These are phyloP conservation scores for Pistacia integerrima DNA, from an alignment of 345 rosid genomes.

Conservation along the genomic window DNA sequence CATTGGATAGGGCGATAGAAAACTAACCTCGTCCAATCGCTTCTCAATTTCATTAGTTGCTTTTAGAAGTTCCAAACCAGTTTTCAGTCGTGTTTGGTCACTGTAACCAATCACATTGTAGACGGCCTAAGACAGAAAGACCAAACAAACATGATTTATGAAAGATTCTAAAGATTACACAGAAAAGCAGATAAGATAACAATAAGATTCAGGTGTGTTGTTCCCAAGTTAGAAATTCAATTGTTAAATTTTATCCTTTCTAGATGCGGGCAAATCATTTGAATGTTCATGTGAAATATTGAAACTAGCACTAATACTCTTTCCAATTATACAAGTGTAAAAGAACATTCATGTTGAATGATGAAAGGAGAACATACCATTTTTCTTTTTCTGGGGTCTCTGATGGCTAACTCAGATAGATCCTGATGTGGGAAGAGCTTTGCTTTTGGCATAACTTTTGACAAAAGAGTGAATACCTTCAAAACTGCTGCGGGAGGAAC, in stretches of 20 bases:
- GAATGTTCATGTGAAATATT: background rate
- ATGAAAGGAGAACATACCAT: conserved; percentile 48
- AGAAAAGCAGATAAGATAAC: background rate
- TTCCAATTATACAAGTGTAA: background rate
- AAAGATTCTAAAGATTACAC: background rate
- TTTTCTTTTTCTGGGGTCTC: conserved; percentile 71
- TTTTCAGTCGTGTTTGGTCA: conserved; percentile 57
- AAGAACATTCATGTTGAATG: background rate
- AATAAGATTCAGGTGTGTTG: background rate
- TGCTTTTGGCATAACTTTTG: conserved; percentile 72
- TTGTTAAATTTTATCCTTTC: no score
- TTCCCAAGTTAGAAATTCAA: background rate
- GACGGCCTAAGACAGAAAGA: conserved; percentile 47
- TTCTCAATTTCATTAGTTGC: conserved; percentile 77
- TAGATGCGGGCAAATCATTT: background rate
- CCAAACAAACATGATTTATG: conserved; percentile 6
- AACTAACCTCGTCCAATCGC: conserved; percentile 57
- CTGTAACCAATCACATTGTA: conserved; percentile 79
- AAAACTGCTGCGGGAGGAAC: conserved; percentile 61
- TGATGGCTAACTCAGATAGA: conserved; percentile 64
- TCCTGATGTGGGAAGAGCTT: conserved; percentile 81
- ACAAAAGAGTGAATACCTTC: conserved; percentile 51
- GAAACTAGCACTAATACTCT: background rate
- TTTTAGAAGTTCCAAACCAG: conserved; percentile 77
- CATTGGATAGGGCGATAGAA: background rate